Base-by-base conservation (phyloP, 257 asterid species). In the Eucommia ulmoides region DNA sequence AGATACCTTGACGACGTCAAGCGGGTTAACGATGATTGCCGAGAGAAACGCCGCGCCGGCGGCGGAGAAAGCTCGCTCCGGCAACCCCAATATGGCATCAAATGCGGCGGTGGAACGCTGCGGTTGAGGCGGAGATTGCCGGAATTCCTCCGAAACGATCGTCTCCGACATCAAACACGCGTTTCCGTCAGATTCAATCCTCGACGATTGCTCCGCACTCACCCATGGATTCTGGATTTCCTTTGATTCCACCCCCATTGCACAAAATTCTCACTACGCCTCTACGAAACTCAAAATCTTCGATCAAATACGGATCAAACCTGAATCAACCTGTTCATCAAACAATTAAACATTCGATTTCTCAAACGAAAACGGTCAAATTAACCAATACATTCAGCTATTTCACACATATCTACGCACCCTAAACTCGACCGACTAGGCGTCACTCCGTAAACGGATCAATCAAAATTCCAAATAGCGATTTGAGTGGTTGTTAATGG, bases 1-100 rank as follows among this genome's bases (percentile, higher is more conserved):
- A 49, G 45, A 23, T 50, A 88, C 97, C 97, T 88, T 88, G 53
- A 42, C 97, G 68, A 88, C 85, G 61, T 88, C 95, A 20, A 88
- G 93, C 8, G 97, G 97, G 42, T 88, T 84, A 19, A 84, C 93
- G 62, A 88, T 71, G 57, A 84, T 54, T 15, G 93, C 97, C 0
- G 97, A 88, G 59, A 88, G 68, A 71, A 88, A 67, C 1, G 97
- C 95, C 2, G 97, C 93, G 59, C 97, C 97, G 14, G 82, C 93
- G 7, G 97, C 97, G 60, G 97, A 85, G 25, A 84, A 50, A 21
- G 89, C 78, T 24, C 89, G 78, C 63, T 69, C 93, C 5, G 61
- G 18, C n/a, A 81, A 33, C 54, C 89, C 78, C 61, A 88, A 54
- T 17, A 75, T 60, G 33, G 15, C 58, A 60, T 61, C 67, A 12